These are phyloP conservation scores for Hemileccinum impolitum DNA, from an alignment of 768 basidiomycete genomes.

Conservation along the genomic window DNA sequence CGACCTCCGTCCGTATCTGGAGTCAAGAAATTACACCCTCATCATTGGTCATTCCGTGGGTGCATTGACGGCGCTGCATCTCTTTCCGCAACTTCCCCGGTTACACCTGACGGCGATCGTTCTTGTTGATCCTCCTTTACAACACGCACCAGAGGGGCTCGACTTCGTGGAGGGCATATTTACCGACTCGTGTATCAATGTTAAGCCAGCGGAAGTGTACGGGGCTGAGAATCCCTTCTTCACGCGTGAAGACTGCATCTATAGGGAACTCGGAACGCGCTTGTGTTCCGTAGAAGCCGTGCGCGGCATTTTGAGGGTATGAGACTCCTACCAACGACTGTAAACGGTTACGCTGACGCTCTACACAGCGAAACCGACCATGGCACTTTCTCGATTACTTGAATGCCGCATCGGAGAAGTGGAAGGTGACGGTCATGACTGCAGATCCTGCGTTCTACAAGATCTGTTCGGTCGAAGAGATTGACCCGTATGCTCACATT, in stretches of 20 bases:
- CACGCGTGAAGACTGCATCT: slow-evolving; percentile 7
- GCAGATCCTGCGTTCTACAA: slow-evolving; percentile 12
- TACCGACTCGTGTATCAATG: background rate
- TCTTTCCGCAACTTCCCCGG: slow-evolving; percentile 2
- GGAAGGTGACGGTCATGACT: slow-evolving; percentile 10
- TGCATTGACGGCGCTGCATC: background rate
- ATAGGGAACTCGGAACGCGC: too few relatives aligned
- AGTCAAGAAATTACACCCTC: slow-evolving; percentile 4
- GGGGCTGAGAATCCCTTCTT: slow-evolving; percentile 8
- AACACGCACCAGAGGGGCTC: background rate
- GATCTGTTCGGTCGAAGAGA: too few relatives aligned
- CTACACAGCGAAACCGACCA: slow-evolving; percentile 10
- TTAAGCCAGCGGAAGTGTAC: background rate
- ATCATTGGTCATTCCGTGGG: slow-evolving; percentile 19
- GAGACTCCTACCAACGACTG: background rate
- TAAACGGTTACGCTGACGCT: too few relatives aligned
- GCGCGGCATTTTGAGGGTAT: background rate
- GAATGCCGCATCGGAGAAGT: background rate
- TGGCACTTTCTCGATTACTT: slow-evolving; percentile 15
- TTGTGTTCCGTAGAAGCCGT: slow-evolving; percentile 1
- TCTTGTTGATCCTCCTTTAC: slow-evolving; percentile 15
- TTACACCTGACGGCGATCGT: slow-evolving; percentile 9
- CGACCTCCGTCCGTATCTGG: slow-evolving; percentile 18
- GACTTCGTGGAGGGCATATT: background rate
- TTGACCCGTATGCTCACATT: too few relatives aligned